These are phyloP conservation scores for Kwoniella europaea DNA, from an alignment of 768 basidiomycete species.

Conservation along the genomic window DNA sequence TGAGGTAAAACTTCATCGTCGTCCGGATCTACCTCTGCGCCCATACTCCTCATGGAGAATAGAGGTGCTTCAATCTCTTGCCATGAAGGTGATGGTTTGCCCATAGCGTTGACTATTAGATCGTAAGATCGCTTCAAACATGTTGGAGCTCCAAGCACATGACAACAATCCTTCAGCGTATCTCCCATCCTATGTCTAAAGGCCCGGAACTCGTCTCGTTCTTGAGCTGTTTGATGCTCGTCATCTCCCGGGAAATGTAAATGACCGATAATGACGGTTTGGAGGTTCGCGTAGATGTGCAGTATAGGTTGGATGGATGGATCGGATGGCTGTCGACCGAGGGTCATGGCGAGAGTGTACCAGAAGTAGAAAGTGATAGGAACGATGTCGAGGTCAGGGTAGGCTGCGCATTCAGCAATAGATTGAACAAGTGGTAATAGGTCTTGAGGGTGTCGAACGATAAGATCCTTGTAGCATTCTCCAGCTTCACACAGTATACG, in stretches of 20 bases:
- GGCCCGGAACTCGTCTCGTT: conserved; percentile 87
- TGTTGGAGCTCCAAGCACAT: conserved; percentile 82
- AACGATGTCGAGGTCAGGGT: conserved; percentile 91
- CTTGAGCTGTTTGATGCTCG: conserved; percentile 69
- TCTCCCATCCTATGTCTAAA: conserved; percentile 99
- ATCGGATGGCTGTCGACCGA: conserved; percentile 71
- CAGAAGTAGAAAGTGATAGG: conserved; percentile 98
- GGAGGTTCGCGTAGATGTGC: conserved; percentile 80
- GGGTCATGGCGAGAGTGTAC: conserved; percentile 91
- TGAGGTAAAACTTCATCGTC: conserved; percentile 89
- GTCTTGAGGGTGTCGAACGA: conserved; percentile 85
- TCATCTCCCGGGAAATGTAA: conserved; percentile 86
- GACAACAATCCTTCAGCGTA: conserved; percentile 97
- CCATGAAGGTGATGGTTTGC: conserved; percentile 72
- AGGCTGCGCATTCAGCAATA: conserved; percentile 89
- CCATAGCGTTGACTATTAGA: conserved; percentile 74
- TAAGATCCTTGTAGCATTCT: conserved; percentile 87
- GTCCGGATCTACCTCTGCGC: conserved; percentile 81
- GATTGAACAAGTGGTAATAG: conserved; percentile 96
- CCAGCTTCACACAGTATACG: conserved; percentile 96
- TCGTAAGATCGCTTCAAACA: conserved; percentile 83
- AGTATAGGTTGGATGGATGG: conserved; percentile 64
- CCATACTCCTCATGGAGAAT: conserved; percentile 98
- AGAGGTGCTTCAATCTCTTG: conserved; percentile 96
- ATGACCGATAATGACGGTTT: conserved; percentile 84